Evolutionary conservation across 2,329 filamentous ascomycete genomes (phyloP).

Genomic region (Aureobasidium lini): DNA sequence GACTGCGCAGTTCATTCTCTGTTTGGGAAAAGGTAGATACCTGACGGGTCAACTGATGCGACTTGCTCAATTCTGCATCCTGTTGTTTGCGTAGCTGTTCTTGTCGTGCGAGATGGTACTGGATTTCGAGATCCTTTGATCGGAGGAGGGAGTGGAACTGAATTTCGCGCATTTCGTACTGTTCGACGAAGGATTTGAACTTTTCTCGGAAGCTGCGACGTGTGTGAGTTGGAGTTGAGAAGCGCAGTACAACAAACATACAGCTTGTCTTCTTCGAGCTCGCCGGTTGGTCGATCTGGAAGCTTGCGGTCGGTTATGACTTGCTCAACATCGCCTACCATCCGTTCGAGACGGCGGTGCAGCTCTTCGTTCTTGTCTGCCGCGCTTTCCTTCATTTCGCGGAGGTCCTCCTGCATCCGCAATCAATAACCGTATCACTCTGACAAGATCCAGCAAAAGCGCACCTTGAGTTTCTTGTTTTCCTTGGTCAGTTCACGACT

Average conservation of each 20-base stretch:
- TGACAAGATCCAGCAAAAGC: conserved; percentile 19
- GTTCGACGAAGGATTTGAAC: conserved; percentile 91
- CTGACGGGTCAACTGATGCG: conserved; percentile 79
- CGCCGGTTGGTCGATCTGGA: conserved; percentile 70
- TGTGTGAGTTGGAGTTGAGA: neutral
- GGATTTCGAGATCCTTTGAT: conserved; percentile 91
- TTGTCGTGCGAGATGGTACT: conserved; percentile 79
- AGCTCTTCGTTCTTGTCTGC: conserved; percentile 74
- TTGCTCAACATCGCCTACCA: conserved; percentile 79
- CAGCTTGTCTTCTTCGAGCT: conserved; percentile 85
- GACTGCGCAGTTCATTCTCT: conserved; percentile 84
- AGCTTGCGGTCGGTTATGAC: conserved; percentile 82
- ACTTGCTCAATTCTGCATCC: conserved; percentile 71
- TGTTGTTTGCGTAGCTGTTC: conserved; percentile 86
- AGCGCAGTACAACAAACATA: conserved; percentile 32
- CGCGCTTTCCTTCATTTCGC: conserved; percentile 78
- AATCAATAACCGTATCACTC: conserved; percentile 14
- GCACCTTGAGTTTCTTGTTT: conserved; percentile 95
- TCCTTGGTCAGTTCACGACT: conserved; percentile 91
- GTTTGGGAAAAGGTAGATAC: conserved; percentile 95
- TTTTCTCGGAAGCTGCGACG: conserved; percentile 56
- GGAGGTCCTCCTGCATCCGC: conserved; percentile 71
- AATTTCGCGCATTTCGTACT: conserved; percentile 90
- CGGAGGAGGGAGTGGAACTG: conserved; percentile 89
- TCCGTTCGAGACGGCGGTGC: conserved; percentile 73